Evolutionary conservation across 805 yeast species (phyloP), one percentile per base, ranked within the genome.

Genomic region (Kluyveromyces nonfermentans): DNA sequence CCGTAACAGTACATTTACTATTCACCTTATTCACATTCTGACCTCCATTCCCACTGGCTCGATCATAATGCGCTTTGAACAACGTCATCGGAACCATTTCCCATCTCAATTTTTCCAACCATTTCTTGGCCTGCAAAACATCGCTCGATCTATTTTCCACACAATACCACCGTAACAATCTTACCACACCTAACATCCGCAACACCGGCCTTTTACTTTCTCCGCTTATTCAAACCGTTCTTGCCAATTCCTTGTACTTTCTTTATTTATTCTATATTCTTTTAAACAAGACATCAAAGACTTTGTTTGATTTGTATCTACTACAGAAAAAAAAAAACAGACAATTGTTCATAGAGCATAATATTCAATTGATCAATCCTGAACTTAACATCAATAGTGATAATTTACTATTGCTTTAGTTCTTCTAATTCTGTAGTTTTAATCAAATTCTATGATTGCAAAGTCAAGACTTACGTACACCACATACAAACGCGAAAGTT

Each of bases 11-110:
- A 7, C 88, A 85, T 53, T 85, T 45, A 65, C 69, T 56, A 48
- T 73, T 72, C 8, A 80, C 70, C 52, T 85, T 85, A 60, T 85
- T 85, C 9, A 86, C 94, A 55, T 86, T 82, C 52, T 85, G 95
- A 0, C 95, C 95, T 1, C 95, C 95, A 0, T 95, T 86, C 0
- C 95, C 95, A 30, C 88, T 76, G 0, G 93, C 74, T 46, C 89
- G 61, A 44, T 60, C 64, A 42, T 49, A 63, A 19, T 60, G 54
- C 10, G 51, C 46, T 10, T 38, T 25, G 36, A 60, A 54, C 40
- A 45, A 21, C 10, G 43, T 46, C 17, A 28, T 18, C 1, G 63
- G 63, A 2, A 65, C 55, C 12, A 59, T 43, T 16, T 55, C 47
- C 41, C 67, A 62, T 52, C 76, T 71, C 55, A 85, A 67, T 1